These are phyloP conservation scores for Asclepias syriaca DNA, from an alignment of 257 asterid genomes.

Conservation along the genomic window DNA sequence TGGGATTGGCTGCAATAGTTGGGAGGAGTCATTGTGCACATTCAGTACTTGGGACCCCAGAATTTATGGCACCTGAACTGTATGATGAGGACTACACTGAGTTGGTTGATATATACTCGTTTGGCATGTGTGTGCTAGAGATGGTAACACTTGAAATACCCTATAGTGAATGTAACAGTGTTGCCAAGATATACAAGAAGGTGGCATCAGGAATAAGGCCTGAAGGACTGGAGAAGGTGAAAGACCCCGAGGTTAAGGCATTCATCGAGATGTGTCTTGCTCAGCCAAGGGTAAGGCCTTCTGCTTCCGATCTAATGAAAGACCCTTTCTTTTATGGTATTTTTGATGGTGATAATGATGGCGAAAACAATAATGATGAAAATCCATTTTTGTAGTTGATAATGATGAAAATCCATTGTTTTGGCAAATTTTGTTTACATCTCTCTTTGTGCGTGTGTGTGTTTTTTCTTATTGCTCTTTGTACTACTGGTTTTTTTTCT, in stretches of 20 bases:
- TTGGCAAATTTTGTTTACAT: background rate
- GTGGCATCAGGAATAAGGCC: constrained; percentile 70
- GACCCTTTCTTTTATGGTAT: constrained; percentile 65
- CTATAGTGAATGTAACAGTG: constrained; percentile 58
- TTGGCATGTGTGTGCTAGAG: constrained; percentile 85
- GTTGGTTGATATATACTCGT: constrained; percentile 59
- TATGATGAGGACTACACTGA: constrained; percentile 72
- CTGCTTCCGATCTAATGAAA: constrained; percentile 59
- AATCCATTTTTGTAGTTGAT: background rate
- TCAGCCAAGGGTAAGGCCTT: constrained; percentile 59
- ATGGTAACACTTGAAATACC: constrained; percentile 71
- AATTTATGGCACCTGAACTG: constrained; percentile 83
- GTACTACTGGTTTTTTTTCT: background rate
- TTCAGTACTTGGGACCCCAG: constrained; percentile 76
- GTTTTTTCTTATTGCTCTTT: background rate
- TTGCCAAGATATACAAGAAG: constrained; percentile 67
- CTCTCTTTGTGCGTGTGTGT: background rate
- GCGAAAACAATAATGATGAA: background rate
- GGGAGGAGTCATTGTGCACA: constrained; percentile 60
- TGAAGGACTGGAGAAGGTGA: constrained; percentile 59
- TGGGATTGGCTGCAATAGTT: constrained; percentile 64
- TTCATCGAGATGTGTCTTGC: constrained; percentile 77
- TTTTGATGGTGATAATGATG: constrained; percentile 44
- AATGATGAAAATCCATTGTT: background rate
- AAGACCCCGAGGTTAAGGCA: constrained; percentile 49